Evolutionary conservation across 208 protist genomes (phyloP).

Genomic region (Novymonas esmeraldas): DNA sequence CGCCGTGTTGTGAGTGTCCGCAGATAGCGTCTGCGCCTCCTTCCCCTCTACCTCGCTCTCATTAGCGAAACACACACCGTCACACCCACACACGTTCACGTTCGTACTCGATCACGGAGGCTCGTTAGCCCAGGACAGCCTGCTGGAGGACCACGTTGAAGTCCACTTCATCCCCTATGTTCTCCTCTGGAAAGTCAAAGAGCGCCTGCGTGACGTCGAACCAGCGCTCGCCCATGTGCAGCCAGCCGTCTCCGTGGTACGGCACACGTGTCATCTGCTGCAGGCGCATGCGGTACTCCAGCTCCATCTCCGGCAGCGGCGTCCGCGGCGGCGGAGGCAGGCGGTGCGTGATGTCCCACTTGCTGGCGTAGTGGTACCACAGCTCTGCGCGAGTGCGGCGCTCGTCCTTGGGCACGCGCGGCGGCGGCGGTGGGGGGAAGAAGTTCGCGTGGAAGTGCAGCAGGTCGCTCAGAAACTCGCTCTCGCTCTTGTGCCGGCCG

Average conservation of each 20-base stretch:
- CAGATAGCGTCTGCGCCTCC: too few species aligned
- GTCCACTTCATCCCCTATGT: constrained; percentile 36
- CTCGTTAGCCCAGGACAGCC: constrained; percentile 27
- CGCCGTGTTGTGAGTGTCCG: too few species aligned
- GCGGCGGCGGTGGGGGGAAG: constrained; percentile 79
- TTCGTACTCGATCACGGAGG: not conserved
- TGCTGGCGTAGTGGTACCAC: constrained; percentile 83
- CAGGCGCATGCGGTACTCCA: constrained; percentile 56
- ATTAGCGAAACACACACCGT: not conserved
- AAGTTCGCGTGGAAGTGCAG: constrained; percentile 84
- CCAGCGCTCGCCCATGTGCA: constrained; percentile 69
- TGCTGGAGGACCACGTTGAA: constrained; percentile 45
- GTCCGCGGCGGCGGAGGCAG: constrained; percentile 77
- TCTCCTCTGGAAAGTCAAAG: constrained; percentile 76
- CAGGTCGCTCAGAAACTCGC: constrained; percentile 70
- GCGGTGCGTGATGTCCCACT: constrained; percentile 84
- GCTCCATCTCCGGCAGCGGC: constrained; percentile 76
- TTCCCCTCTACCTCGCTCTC: too few species aligned
- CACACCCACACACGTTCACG: not conserved
- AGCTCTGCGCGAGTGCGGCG: constrained; percentile 56
- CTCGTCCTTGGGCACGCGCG: constrained; percentile 44
- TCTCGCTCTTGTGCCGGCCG: constrained; percentile 48
- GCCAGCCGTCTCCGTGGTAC: constrained; percentile 75
- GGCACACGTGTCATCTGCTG: constrained; percentile 59
- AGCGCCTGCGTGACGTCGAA: constrained; percentile 60